These are phyloP conservation scores for Komagataella ulmi DNA, from an alignment of 805 yeast species.

Conservation along the genomic window DNA sequence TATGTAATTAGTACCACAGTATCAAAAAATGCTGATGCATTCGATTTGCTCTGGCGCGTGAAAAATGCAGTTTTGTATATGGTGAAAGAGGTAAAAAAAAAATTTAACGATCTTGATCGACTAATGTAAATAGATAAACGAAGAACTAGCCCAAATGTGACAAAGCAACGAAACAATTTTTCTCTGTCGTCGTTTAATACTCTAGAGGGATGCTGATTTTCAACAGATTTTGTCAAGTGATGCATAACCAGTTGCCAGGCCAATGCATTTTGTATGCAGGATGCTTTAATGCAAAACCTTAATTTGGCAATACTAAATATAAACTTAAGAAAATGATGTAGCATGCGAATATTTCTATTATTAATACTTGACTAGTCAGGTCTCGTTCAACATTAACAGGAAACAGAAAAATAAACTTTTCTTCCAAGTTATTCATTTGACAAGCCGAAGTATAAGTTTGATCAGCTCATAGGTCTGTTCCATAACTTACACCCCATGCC, in stretches of 20 bases:
- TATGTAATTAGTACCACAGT: no score
- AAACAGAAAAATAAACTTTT: not conserved
- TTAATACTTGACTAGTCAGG: not conserved
- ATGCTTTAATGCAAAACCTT: not conserved
- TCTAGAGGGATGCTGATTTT: no score
- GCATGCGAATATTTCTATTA: not conserved
- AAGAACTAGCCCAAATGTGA: no score
- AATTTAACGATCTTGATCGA: no score
- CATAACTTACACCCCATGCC: conserved; percentile 9
- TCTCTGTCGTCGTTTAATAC: no score
- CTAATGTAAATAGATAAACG: no score
- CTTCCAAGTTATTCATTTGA: not conserved
- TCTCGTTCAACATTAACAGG: not conserved
- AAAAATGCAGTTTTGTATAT: no score
- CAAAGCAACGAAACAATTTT: no score
- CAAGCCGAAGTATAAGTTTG: not conserved
- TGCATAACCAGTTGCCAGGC: not conserved
- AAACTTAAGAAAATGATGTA: not conserved
- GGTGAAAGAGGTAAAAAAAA: no score
- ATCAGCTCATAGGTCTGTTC: not conserved
- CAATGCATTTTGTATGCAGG: not conserved
- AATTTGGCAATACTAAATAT: not conserved
- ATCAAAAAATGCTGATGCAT: no score
- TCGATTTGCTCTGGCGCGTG: no score
- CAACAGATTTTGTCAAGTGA: not conserved